Evolutionary conservation across 2,329 filamentous ascomycete species (phyloP).

Genomic region (Drechslerella coelobrocha): DNA sequence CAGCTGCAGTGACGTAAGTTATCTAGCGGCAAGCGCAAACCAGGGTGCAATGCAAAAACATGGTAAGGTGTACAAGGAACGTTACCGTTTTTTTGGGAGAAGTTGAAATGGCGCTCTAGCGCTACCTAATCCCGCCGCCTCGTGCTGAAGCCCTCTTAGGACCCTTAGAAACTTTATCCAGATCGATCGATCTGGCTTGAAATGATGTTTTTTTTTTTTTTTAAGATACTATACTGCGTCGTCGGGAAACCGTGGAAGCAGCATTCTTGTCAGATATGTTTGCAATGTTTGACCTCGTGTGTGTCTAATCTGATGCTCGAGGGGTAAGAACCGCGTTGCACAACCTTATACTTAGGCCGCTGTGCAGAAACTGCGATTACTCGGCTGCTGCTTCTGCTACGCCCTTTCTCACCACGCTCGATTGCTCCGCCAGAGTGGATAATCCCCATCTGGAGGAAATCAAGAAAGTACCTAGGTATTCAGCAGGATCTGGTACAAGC

Average conservation of each 20-base stretch:
- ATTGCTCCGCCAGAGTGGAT: background rate
- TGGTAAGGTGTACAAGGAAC: too few species aligned
- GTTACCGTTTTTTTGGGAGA: too few species aligned
- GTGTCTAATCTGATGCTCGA: background rate
- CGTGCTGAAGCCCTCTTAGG: too few species aligned
- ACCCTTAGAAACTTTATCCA: too few species aligned
- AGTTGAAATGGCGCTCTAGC: too few species aligned
- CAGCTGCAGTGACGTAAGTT: slow-evolving; percentile 4
- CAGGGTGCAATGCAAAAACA: background rate
- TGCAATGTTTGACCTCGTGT: background rate
- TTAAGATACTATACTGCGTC: too few species aligned
- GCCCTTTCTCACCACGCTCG: background rate
- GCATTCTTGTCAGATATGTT: background rate
- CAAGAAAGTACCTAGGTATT: too few species aligned
- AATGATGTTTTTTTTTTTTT: too few species aligned
- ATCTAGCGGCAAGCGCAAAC: background rate
- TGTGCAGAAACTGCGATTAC: background rate
- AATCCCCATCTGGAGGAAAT: too few species aligned
- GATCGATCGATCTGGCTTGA: too few species aligned
- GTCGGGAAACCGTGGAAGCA: too few species aligned
- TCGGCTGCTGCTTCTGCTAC: background rate
- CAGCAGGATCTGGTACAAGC: slow-evolving; percentile 9
- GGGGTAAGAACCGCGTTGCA: slow-evolving; percentile 1
- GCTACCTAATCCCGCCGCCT: too few species aligned
- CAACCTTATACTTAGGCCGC: background rate